These are phyloP conservation scores for Osmozyma mogii DNA, from an alignment of 805 yeast genomes.

Conservation along the genomic window DNA sequence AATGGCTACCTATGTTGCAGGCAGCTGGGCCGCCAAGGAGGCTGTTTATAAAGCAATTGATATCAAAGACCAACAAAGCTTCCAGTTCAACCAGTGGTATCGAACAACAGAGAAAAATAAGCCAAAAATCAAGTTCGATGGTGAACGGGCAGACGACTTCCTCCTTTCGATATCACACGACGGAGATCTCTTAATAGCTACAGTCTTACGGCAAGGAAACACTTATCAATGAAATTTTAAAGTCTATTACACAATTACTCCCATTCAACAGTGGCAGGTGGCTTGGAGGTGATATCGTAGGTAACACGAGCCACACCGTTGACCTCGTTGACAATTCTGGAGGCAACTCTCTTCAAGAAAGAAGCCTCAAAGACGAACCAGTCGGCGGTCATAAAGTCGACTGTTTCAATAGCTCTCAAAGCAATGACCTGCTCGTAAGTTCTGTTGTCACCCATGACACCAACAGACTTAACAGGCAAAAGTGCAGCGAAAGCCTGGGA, in stretches of 20 bases:
- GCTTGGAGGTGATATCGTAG: constrained; percentile 96
- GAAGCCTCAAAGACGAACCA: constrained; percentile 92
- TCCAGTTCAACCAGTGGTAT: constrained; percentile 56
- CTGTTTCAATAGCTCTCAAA: constrained; percentile 94
- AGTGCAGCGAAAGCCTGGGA: constrained; percentile 97
- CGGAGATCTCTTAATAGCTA: constrained; percentile 48
- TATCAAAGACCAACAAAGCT: constrained; percentile 38
- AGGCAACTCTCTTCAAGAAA: constrained; percentile 86
- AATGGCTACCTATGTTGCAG: constrained; percentile 37
- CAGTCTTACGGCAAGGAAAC: constrained; percentile 41
- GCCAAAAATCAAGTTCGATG: constrained; percentile 33
- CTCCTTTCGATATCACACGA: constrained; percentile 59
- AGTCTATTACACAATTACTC: constrained; percentile 59
- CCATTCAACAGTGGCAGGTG: constrained; percentile 99
- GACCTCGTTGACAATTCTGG: constrained; percentile 97
- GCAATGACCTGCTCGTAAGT: constrained; percentile 99
- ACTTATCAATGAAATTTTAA: too few species aligned
- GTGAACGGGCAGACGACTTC: constrained; percentile 37
- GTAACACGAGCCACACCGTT: constrained; percentile 99
- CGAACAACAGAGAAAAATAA: constrained; percentile 36
- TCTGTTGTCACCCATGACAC: constrained; percentile 99
- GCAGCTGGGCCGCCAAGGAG: constrained; percentile 68
- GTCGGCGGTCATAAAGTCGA: constrained; percentile 99
- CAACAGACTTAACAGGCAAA: constrained; percentile 96
- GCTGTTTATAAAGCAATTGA: constrained; percentile 61